Percentiles rank a stretch among this genome's conserved stretches.
Conservation (phyloP, 2,329 filamentous ascomycete genomes). For the Mycosphaerella arachidis region DNA sequence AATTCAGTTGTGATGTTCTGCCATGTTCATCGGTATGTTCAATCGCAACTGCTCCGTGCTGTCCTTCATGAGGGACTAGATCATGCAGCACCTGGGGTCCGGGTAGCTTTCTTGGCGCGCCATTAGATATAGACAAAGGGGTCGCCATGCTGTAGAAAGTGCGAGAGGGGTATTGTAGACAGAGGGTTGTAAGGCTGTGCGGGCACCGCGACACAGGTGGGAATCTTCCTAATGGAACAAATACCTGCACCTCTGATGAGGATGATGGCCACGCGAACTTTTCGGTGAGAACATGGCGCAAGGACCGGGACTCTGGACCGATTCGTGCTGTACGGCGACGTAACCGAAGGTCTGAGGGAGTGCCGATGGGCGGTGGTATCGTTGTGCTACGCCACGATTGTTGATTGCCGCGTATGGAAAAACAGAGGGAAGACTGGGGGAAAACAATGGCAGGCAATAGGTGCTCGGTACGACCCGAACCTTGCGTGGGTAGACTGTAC, state of each 20-base stretch:
- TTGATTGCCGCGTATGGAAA: neutral
- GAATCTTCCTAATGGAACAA: neutral
- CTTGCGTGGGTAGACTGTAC: too few relatives aligned
- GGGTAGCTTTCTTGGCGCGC: constrained; percentile 46
- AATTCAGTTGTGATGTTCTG: constrained; percentile 51
- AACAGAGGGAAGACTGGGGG: neutral
- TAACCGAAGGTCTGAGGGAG: neutral
- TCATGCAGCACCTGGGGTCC: constrained; percentile 59
- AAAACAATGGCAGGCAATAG: too few relatives aligned
- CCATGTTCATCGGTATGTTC: constrained; percentile 57
- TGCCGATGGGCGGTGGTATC: neutral
- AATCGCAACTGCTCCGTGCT: constrained; percentile 50
- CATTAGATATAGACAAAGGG: constrained; percentile 56
- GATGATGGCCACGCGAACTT: neutral
- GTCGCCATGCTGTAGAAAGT: constrained; percentile 5
- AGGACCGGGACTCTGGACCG: neutral
- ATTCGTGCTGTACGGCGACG: neutral
- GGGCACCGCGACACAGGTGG: neutral
- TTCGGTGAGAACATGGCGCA: neutral
- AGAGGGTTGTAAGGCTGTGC: neutral
- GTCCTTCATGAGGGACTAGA: constrained; percentile 50
- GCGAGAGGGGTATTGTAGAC: neutral
- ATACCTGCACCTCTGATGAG: neutral
- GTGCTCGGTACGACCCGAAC: too few relatives aligned
- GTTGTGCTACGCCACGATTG: neutral